Evolutionary conservation across 2,329 filamentous ascomycete genomes (phyloP), one percentile per base, ranked within the genome.

Genomic region (Ophidiomyces ophidiicola): DNA sequence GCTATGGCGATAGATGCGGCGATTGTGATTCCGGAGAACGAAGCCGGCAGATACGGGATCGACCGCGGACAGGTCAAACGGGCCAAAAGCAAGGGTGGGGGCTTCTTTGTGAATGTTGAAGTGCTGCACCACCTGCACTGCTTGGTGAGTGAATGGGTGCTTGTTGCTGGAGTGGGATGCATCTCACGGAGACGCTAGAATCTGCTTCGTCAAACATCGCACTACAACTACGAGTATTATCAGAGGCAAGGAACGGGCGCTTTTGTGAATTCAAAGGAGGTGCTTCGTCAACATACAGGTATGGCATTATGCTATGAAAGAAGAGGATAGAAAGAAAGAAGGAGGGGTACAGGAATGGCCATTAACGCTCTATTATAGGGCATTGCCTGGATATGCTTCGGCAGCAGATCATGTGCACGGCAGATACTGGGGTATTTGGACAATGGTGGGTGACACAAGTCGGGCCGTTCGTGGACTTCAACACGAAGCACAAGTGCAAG

Each of bases 61-160:
- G 60, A 64, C 0, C 46, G 50, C 4, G 64, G 70, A 14, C 73
- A 77, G 43, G 73, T 78, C 5, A 70, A 72, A 46, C 62, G 76
- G 12, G 63, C 60, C 5, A 54, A 63, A 3, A 63, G 70, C 36
- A 69, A 78, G 47, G 75, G 75, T 17, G 43, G 41, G 7, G 24
- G 35, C 6, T 42, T 41, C 24, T 37, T 48, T 18, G 45, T 26
- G 5, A 42, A 44, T 14, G 12, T 46, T 18, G 45, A 44, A 26
- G 46, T 43, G 2, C 36, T 47, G 25, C 45, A 53, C 34, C 49
- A 53, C 25, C 43, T 53, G 3, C 50, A 53, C 34, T 53, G 50
- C 29, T 30, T 52, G 32, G 51, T 53, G 45, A 18, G 44, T 40
- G 24, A 20, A 4, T 3, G 11, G 5, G 12, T 11, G 8, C 6